Percentiles rank a stretch among this genome's conserved stretches.
Evolutionary conservation across 306 rosid genomes (phyloP).

Genomic region (Ormosia emarginata): DNA sequence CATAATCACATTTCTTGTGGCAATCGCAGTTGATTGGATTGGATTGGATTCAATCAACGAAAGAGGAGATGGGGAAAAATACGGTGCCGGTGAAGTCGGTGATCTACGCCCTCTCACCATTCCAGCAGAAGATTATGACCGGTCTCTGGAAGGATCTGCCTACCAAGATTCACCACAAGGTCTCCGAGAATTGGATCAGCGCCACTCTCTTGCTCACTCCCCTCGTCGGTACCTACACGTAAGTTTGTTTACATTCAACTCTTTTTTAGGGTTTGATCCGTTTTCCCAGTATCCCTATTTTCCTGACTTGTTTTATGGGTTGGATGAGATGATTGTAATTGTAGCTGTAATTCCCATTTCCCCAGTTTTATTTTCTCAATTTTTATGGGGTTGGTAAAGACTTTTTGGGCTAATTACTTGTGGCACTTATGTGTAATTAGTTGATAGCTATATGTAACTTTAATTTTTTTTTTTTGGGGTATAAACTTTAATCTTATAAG

Average conservation of each 20-base stretch:
- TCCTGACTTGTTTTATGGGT: too few species aligned
- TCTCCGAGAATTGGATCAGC: conserved; percentile 89
- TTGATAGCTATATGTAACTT: neutral
- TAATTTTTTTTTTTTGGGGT: too few species aligned
- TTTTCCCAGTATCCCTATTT: too few species aligned
- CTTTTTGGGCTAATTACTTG: too few species aligned
- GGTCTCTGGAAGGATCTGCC: conserved; percentile 86
- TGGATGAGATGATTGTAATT: too few species aligned
- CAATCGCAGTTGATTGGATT: neutral
- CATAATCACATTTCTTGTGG: too few species aligned
- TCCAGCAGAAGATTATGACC: conserved; percentile 84
- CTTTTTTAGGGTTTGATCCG: neutral
- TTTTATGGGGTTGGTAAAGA: neutral
- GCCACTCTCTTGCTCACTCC: conserved; percentile 66
- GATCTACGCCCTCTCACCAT: conserved; percentile 76
- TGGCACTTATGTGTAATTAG: neutral
- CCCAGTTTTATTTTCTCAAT: too few species aligned
- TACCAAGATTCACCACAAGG: conserved; percentile 74
- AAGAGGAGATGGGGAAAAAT: conserved; percentile 61
- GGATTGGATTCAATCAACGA: neutral
- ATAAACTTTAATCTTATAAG: too few species aligned
- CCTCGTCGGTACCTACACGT: conserved; percentile 60
- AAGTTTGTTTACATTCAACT: neutral
- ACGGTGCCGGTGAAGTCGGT: conserved; percentile 75
- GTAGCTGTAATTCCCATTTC: too few species aligned